These are phyloP conservation scores for Russula dissimulans DNA, from an alignment of 768 basidiomycete species.

Conservation along the genomic window DNA sequence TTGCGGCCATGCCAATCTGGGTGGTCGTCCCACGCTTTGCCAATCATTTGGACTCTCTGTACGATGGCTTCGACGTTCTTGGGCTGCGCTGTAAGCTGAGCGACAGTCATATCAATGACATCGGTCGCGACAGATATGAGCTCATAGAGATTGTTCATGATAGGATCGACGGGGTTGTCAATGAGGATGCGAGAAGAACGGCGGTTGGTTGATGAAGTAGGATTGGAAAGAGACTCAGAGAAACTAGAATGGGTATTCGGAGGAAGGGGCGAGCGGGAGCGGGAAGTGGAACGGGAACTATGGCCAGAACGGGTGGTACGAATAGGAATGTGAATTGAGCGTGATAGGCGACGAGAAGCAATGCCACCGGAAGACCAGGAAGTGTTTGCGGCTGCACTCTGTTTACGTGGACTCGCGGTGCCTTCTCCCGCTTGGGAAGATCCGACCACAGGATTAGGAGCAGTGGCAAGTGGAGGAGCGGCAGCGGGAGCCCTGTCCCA, in stretches of 20 bases:
- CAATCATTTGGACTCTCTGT: constrained; percentile 83
- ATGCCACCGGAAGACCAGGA: constrained; percentile 26
- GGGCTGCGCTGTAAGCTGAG: constrained; percentile 76
- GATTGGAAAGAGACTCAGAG: constrained; percentile 36
- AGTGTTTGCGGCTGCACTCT: constrained; percentile 29
- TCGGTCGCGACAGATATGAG: constrained; percentile 92
- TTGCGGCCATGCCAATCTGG: constrained; percentile 96
- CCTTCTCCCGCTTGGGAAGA: constrained; percentile 31
- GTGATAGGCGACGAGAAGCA: constrained; percentile 73
- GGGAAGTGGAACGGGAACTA: constrained; percentile 89
- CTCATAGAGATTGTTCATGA: constrained; percentile 84
- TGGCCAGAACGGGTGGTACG: constrained; percentile 62
- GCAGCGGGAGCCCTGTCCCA: constrained; percentile 48
- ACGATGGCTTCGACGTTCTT: constrained; percentile 82
- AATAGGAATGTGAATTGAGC: constrained; percentile 68
- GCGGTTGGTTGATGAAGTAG: constrained; percentile 37
- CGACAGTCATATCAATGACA: constrained; percentile 80
- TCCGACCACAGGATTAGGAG: constrained; percentile 43
- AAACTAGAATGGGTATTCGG: constrained; percentile 59
- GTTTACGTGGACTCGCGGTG: constrained; percentile 55
- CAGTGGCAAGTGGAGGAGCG: constrained; percentile 42
- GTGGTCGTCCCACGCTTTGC: constrained; percentile 94
- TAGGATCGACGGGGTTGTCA: constrained; percentile 81
- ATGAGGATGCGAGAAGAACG: constrained; percentile 76
- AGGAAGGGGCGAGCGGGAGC: constrained; percentile 89